These are phyloP conservation scores for Apodospora peruviana DNA, from an alignment of 495 filamentous ascomycete genomes.

Conservation along the genomic window DNA sequence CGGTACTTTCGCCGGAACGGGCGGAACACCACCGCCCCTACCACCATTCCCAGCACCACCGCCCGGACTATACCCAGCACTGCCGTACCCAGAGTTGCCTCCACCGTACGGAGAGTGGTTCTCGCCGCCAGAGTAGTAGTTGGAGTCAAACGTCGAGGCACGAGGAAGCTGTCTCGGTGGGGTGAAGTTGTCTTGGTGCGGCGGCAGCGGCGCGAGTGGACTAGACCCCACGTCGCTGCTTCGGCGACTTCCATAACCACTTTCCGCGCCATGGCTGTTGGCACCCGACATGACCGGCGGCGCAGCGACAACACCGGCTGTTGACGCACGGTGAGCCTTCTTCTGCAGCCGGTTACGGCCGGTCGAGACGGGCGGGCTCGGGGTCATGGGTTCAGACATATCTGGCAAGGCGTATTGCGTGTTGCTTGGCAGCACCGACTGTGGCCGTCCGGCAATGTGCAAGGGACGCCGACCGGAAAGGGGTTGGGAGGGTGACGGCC, in stretches of 20 bases:
- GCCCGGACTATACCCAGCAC: conserved; percentile 2
- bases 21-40: conserved; percentile 14
- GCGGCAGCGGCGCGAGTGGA: conserved; percentile 39
- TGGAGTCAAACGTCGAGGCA: conserved; percentile 39
- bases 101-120: conserved; percentile 26
- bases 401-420: conserved; percentile 6
- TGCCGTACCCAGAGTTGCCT: not conserved
- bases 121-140: conserved; percentile 17
- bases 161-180: conserved; percentile 32
- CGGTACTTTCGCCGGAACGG: conserved; percentile 73
- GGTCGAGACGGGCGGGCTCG: conserved; percentile 16
- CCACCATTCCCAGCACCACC: conserved; percentile 2
- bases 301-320: conserved; percentile 22
- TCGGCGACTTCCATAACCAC: conserved; percentile 12
- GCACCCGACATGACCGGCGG: conserved; percentile 28
- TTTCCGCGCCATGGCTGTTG: conserved; percentile 15
- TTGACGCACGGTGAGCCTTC: conserved; percentile 41
- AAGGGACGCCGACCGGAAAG: conserved; percentile 24
- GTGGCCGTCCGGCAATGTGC: conserved; percentile 22
- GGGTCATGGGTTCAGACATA: conserved; percentile 19
- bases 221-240: conserved; percentile 9
- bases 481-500: conserved; percentile 39
- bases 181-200: conserved; percentile 39
- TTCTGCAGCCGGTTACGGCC: conserved; percentile 60
- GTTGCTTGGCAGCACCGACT: conserved; percentile 15